Conservation (phyloP, 208 protist species). For the Tetramitus jugosus region DNA sequence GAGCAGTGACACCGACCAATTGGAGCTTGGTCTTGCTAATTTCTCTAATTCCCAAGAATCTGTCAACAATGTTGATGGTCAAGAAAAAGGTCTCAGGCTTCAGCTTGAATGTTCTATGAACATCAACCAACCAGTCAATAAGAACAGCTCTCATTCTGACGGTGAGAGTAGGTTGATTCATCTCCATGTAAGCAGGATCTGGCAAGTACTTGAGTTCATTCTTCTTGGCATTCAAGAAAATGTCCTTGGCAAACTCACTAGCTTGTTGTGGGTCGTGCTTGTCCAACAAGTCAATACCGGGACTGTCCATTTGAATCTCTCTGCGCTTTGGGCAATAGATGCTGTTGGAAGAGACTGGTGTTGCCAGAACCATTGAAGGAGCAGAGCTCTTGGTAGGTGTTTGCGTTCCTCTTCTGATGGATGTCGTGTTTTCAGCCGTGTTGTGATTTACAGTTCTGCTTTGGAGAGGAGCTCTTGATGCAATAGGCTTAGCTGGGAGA, state of each 20-base stretch:
- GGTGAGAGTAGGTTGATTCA: conserved; percentile 73
- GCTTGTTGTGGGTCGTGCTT: background rate
- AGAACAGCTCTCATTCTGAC: conserved; percentile 94
- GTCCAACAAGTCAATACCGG: background rate
- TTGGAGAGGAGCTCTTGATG: no score
- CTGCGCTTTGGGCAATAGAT: no score
- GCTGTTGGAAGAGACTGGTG: no score
- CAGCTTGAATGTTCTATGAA: conserved; percentile 93
- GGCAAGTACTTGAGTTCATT: background rate
- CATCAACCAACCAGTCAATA: conserved; percentile 96
- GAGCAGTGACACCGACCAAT: conserved; percentile 67
- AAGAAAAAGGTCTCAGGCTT: conserved; percentile 91
- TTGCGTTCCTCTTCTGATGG: no score
- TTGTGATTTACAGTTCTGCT: no score
- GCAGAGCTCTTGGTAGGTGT: no score
- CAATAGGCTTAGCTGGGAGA: no score
- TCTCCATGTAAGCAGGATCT: background rate
- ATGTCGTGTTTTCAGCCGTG: no score
- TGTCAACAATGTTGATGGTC: conserved; percentile 90
- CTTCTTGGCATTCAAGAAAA: background rate
- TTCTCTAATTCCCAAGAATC: conserved; percentile 54
- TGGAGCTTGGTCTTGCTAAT: conserved; percentile 56
- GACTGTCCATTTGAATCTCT: no score
- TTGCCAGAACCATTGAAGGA: no score
- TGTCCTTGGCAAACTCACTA: background rate